Percentiles rank a stretch among this genome's conserved stretches.
Conservation (phyloP, 2,329 filamentous ascomycete genomes). For the Tolypocladium album region DNA sequence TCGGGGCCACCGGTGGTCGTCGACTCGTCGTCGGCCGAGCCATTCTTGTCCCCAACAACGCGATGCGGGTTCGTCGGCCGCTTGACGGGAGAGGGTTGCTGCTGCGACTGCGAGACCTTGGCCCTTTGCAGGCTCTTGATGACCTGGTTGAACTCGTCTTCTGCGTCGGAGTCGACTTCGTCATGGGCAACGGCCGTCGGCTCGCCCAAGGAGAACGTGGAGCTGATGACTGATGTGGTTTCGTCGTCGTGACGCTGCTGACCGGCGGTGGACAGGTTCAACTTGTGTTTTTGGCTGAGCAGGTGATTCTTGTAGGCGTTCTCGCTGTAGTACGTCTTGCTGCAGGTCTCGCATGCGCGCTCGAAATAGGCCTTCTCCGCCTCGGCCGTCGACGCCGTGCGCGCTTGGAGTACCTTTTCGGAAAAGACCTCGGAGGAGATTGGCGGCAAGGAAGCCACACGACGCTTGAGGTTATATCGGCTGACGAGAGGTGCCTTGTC, state of each 20-base stretch:
- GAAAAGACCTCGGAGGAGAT: slow-evolving; percentile 88
- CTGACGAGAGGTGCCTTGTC: slow-evolving; percentile 27
- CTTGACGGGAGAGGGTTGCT: slow-evolving; percentile 39
- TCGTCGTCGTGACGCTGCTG: slow-evolving; percentile 48
- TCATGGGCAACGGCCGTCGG: slow-evolving; percentile 43
- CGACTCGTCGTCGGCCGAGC: slow-evolving; percentile 30
- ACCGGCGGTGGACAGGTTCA: slow-evolving; percentile 37
- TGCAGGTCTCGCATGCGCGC: slow-evolving; percentile 68
- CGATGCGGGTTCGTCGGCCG: slow-evolving; percentile 41
- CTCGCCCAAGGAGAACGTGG: slow-evolving; percentile 82
- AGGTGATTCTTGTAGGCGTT: slow-evolving; percentile 93
- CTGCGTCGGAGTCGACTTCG: slow-evolving; percentile 54
- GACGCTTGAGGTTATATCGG: slow-evolving; percentile 92
- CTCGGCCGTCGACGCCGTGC: slow-evolving; percentile 72
- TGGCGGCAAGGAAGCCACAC: slow-evolving; percentile 80
- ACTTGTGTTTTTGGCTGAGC: slow-evolving; percentile 78
- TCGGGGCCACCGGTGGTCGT: slow-evolving; percentile 23
- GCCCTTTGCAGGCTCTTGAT: slow-evolving; percentile 67
- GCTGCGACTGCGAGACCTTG: slow-evolving; percentile 51
- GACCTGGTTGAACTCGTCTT: slow-evolving; percentile 67
- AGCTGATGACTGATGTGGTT: slow-evolving; percentile 75
- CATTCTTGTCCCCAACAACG: slow-evolving; percentile 32
- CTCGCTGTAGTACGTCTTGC: slow-evolving; percentile 91
- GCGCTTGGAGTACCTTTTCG: slow-evolving; percentile 88
- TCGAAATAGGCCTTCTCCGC: slow-evolving; percentile 85